Evolutionary conservation across 1,139 yeast species (phyloP), one percentile per base, ranked within the genome.

Genomic region (Arxiozyma heterogenica): DNA sequence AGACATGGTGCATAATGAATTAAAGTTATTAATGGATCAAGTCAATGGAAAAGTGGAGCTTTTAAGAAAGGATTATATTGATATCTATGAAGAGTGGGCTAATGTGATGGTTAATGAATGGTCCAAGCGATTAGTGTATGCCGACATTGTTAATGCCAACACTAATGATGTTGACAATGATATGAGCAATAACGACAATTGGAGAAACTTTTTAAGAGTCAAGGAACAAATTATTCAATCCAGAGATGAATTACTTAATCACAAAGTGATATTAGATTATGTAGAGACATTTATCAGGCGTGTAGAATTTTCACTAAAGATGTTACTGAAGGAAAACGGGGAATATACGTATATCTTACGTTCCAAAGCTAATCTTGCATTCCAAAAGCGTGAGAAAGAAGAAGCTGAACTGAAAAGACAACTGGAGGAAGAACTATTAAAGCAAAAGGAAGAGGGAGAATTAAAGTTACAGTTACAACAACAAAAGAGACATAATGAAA

Each of bases 321-420:
- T 82, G 44, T 68, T 89, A 54, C 72, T 81, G 41, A 78, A 81
- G 57, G 96, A 90, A 65, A 81, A 85, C 54, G 86, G 83, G 38
- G 84, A 84, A 58, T 85, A 82, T 65, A 72, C 88, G 61, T 81
- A 83, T 55, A 78, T 87, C 52, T 75, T 85, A 55, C 78, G 96
- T 64, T 91, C 95, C 17, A 80, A 83, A 67, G 95, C 95, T 21
- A 91, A 90, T 64, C 71, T 86, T 47, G 84, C 85, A 20, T 85
- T 86, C 68, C 96, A 89, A 71, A 73, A 75, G 57, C 80, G 94
- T 60, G 91, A 86, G 66, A 75, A 71, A 18, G 61, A 58, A 44
- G 75, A 71, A 52, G 51, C 51, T 47, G 51, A 49, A 4, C 55
- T 34, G 51, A 51, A 43, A 23, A 39, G 43, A 41, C 54, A 55